phyloP scores from a whole-genome alignment of 2,329 filamentous ascomycete species.

The Ceratocystis variospora region DNA sequence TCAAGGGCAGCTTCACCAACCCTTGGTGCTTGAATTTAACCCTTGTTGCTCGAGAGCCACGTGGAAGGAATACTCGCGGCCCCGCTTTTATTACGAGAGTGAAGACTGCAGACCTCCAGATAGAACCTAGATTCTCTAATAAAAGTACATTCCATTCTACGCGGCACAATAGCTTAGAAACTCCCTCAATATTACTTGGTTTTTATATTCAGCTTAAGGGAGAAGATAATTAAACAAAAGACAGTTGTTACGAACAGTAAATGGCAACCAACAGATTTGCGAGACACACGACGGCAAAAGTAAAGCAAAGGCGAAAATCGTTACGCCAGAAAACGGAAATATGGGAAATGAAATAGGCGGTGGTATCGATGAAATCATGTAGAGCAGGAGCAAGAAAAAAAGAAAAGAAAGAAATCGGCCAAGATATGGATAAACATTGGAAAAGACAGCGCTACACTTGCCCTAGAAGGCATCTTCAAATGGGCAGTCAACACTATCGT shows the following conservation, averaged over 20 bases:
- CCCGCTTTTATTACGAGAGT: neutral
- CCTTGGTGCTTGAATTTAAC: neutral
- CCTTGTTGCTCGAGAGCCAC: neutral
- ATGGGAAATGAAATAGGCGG: constrained; percentile 3
- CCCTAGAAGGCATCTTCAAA: constrained; percentile 65
- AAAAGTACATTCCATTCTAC: too few relatives aligned
- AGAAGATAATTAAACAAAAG: neutral
- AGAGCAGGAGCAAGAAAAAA: neutral
- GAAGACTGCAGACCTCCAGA: too few relatives aligned
- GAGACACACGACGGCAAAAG: neutral
- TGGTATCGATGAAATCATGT: constrained; percentile 13
- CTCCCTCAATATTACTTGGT: neutral
- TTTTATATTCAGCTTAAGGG: neutral
- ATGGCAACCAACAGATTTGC: constrained; percentile 2
- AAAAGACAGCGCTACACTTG: neutral
- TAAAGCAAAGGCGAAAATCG: neutral
- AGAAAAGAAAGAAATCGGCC: neutral
- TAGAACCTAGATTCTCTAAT: too few relatives aligned
- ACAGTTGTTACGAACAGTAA: neutral
- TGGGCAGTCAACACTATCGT: constrained; percentile 89
- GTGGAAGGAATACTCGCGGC: neutral
- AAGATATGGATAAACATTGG: neutral
- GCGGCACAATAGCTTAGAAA: too few relatives aligned
- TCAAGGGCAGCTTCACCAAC: neutral
- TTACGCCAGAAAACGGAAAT: neutral